A percentile compares a stretch with the other conserved stretches of the same genome.
These are phyloP conservation scores for Thelonectria blattea DNA, from an alignment of 2,329 filamentous ascomycete species.

Conservation along the genomic window DNA sequence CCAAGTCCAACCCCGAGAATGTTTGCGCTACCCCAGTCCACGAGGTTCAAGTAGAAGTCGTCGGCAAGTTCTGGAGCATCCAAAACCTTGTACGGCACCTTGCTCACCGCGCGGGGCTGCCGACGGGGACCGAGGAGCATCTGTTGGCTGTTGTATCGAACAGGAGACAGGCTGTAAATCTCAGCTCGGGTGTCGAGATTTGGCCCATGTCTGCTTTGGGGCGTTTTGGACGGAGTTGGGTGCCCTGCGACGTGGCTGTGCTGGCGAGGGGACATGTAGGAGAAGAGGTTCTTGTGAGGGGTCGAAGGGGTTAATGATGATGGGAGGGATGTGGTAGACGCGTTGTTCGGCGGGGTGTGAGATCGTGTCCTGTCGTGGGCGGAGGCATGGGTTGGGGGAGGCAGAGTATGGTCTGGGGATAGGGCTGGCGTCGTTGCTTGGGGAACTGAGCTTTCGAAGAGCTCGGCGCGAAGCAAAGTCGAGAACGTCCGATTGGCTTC, in stretches of 20 bases:
- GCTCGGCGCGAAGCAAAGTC: constrained; percentile 82
- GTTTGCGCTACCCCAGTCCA: constrained; percentile 97
- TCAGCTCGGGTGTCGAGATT: constrained; percentile 91
- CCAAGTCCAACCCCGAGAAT: constrained; percentile 91
- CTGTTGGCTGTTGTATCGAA: constrained; percentile 89
- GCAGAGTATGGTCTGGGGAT: constrained; percentile 63
- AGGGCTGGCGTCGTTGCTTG: constrained; percentile 72
- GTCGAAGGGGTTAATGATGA: constrained; percentile 87
- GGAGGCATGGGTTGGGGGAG: constrained; percentile 58
- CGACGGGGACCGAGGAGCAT: constrained; percentile 91
- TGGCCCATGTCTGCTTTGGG: constrained; percentile 83
- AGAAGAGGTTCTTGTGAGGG: constrained; percentile 96
- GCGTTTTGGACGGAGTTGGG: constrained; percentile 86
- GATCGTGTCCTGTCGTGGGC: constrained; percentile 72
- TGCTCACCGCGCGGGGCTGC: constrained; percentile 87
- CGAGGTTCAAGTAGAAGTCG: constrained; percentile 96
- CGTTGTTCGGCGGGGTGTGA: constrained; percentile 78
- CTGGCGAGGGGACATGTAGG: constrained; percentile 80
- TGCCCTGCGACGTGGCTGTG: constrained; percentile 76
- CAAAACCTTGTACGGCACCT: constrained; percentile 96
- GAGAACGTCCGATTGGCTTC: constrained; percentile 96
- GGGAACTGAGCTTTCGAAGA: constrained; percentile 90
- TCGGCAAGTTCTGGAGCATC: constrained; percentile 96
- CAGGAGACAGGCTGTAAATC: constrained; percentile 93
- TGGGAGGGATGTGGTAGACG: constrained; percentile 66